Conservation (phyloP, 176 grass and related monocot species). For the Bolboschoenus planiculmis region DNA sequence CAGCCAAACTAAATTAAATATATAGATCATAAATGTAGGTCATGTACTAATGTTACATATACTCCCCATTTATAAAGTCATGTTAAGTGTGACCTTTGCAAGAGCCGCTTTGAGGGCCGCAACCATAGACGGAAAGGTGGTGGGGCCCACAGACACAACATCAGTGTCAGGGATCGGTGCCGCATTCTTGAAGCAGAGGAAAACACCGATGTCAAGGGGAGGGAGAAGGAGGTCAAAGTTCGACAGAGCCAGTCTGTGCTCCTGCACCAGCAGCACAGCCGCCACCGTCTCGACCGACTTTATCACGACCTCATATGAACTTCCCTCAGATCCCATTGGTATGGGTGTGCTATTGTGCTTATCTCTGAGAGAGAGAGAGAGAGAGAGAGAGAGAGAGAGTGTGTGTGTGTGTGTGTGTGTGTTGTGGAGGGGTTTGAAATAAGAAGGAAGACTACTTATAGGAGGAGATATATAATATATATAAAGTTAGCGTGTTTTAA, state of each 20-base stretch:
- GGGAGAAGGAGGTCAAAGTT: conserved; percentile 76
- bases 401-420: neutral
- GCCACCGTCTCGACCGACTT: conserved; percentile 19
- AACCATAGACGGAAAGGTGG: conserved; percentile 4
- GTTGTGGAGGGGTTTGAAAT: too few relatives aligned
- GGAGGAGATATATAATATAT: too few relatives aligned
- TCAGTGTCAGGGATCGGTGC: neutral
- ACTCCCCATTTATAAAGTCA: too few relatives aligned
- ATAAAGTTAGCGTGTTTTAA: too few relatives aligned
- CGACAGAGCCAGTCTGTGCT: conserved; percentile 43
- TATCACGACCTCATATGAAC: neutral
- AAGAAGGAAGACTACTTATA: too few relatives aligned
- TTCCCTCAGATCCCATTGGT: neutral
- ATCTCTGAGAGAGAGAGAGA: neutral
- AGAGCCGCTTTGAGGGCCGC: conserved; percentile 42
- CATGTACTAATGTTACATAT: neutral
- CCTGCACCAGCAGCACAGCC: conserved; percentile 34
- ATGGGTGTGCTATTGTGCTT: neutral
- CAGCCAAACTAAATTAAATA: neutral
- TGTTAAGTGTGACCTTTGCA: conserved; percentile 12
- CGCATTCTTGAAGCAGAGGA: conserved; percentile 54
- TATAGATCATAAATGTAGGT: neutral
- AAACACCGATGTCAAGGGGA: conserved; percentile 47
- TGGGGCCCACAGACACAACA: neutral
- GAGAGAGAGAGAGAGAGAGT: too few relatives aligned